Evolutionary conservation across 495 filamentous ascomycete species (phyloP), one percentile per base, ranked within the genome.

Genomic region (Rhypophila decipiens): DNA sequence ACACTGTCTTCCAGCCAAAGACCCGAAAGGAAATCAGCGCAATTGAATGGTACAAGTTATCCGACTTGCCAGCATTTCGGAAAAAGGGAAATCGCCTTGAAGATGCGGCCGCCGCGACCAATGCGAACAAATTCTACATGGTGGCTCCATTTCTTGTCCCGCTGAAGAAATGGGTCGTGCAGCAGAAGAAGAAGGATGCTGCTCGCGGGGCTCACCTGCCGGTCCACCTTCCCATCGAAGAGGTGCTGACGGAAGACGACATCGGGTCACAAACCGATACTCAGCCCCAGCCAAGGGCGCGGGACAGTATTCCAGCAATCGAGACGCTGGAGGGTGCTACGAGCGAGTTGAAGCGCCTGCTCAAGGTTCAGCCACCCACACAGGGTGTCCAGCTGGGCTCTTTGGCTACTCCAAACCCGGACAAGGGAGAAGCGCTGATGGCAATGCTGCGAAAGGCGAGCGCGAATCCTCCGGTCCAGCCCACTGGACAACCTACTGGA

Each of bases 21-120:
- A 97, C 93, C 4, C 75, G 93, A 41, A 97, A 97, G 64, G 94
- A 98, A 66, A 98, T 98, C 64, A 94, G 91, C 61, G 90, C 86
- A 66, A 93, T 98, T 48, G 70, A 84, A 56, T 98, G 93, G 93
- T 95, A 90, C 65, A 85, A 78, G 47, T 69, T 98, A 12, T 85
- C 86, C 0, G 90, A 95, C 24, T 74, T 98, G 12, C 93, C 93
- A 0, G 86, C 88, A 0, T 80, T 85, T 52, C 85, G 84, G 49
- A 88, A 84, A 65, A 70, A 68, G 55, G 69, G 64, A 63, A 82
- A 58, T 65, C 75, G 54, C 38, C 53, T 69, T 12, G 63, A 67
- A 17, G 68, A 70, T 22, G 70, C 64, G 18, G 69, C 74, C 9
- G 65, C 76, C n/a, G 74, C 76, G 2, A 61, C 76, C 13, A 85